Percentiles rank a stretch among this genome's conserved stretches.
Evolutionary conservation across 108 stramenopile species (phyloP).

Genomic region (Nannochloropsis oceanica): DNA sequence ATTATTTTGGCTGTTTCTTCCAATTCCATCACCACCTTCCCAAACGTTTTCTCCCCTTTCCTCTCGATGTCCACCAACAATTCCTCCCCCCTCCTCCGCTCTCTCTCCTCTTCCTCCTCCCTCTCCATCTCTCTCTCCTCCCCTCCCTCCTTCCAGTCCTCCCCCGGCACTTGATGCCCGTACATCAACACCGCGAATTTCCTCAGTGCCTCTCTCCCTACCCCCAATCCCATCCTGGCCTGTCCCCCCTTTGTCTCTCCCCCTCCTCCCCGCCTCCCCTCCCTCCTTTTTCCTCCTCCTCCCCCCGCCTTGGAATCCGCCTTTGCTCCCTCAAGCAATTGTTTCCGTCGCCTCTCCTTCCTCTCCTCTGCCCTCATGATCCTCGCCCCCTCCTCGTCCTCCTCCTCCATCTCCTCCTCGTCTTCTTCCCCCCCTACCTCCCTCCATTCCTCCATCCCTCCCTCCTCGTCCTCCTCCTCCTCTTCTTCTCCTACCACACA

Average conservation of each 20-base stretch:
- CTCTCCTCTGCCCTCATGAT: neutral
- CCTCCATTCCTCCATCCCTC: neutral
- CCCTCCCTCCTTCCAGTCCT: neutral
- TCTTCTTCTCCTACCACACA: neutral
- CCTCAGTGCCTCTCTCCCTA: no score
- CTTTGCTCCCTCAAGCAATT: no score
- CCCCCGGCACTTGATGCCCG: neutral
- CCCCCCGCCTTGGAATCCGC: no score
- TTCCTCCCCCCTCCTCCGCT: neutral
- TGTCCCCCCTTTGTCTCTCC: no score
- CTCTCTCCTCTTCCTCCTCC: neutral
- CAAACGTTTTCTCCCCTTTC: no score
- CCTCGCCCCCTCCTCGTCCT: neutral
- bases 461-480: neutral
- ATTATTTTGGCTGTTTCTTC: no score
- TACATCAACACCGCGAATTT: no score
- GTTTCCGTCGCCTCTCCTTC: neutral
- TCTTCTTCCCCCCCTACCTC: neutral
- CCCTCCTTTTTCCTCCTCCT: no score
- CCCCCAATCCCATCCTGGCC: no score
- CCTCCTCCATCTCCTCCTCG: neutral
- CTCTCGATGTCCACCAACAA: no score
- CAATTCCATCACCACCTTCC: no score
- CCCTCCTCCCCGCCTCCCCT: no score
- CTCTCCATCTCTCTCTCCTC: neutral